A percentile compares a stretch with the other conserved stretches of the same genome.
Conservation (phyloP, 1,139 yeast species). For the Yamadazyma pseudoaaseri region DNA sequence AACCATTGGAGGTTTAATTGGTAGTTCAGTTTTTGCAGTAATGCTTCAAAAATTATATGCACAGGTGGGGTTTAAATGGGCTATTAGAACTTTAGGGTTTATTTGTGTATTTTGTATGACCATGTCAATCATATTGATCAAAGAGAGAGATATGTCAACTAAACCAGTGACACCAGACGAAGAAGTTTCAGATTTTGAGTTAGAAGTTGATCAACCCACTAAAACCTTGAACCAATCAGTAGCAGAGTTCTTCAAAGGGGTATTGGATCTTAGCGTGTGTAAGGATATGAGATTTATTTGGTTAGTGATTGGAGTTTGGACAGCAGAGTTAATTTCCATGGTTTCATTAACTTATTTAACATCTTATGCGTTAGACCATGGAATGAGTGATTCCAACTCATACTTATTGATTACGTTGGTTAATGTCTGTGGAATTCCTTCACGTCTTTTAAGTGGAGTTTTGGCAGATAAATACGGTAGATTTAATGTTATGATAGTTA, state of each 20-base stretch:
- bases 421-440: slow-evolving; percentile 47
- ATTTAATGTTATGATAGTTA: slow-evolving; percentile 50
- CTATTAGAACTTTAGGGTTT: slow-evolving; percentile 56
- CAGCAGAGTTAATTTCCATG: slow-evolving; percentile 49
- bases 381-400: slow-evolving; percentile 38
- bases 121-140: slow-evolving; percentile 39
- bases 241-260: slow-evolving; percentile 20
- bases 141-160: slow-evolving; percentile 28
- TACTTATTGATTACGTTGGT: slow-evolving; percentile 45
- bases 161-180: neutral
- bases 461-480: slow-evolving; percentile 50
- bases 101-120: slow-evolving; percentile 40
- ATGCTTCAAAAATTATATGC: slow-evolving; percentile 48
- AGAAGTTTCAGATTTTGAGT: neutral
- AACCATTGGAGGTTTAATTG: slow-evolving; percentile 62
- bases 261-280: slow-evolving; percentile 41
- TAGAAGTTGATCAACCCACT: slow-evolving; percentile 1
- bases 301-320: slow-evolving; percentile 41
- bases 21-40: slow-evolving; percentile 60
- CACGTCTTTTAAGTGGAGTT: slow-evolving; percentile 47
- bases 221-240: neutral
- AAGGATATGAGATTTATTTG: slow-evolving; percentile 39
- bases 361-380: slow-evolving; percentile 47
- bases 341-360: slow-evolving; percentile 52
- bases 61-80: slow-evolving; percentile 59